Evolutionary conservation across 192 early-diverging fungal species (phyloP).

Genomic region (Podila minutissima): DNA sequence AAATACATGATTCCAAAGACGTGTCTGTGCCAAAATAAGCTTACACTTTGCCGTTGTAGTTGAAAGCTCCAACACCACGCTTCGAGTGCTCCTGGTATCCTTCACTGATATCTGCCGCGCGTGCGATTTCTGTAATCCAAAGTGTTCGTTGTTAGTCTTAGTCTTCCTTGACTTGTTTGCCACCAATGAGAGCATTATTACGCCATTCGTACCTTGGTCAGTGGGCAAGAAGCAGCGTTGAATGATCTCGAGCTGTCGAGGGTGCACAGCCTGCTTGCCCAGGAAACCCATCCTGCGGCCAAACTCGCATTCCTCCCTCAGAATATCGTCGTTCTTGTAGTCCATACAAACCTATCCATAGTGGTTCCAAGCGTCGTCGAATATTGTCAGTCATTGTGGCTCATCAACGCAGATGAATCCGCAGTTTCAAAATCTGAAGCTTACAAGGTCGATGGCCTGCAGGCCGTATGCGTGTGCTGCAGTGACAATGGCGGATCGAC

Average conservation of each 20-base stretch:
- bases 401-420: neutral
- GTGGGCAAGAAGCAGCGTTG: conserved; percentile 83
- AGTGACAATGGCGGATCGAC: conserved; percentile 81
- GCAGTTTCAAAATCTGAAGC: neutral
- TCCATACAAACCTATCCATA: conserved; percentile 83
- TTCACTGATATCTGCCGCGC: conserved; percentile 76
- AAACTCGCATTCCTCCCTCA: conserved; percentile 85
- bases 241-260: conserved; percentile 86
- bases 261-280: conserved; percentile 97
- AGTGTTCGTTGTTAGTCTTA: neutral
- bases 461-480: conserved; percentile 85
- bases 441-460: conserved; percentile 94
- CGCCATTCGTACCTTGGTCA: conserved; percentile 53
- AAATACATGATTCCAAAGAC: neutral
- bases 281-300: conserved; percentile 93
- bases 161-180: neutral
- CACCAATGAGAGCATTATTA: neutral
- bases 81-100: conserved; percentile 71
- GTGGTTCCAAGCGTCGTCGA: neutral
- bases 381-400: neutral
- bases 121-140: conserved; percentile 60
- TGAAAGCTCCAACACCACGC: conserved; percentile 90
- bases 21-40: conserved; percentile 18
- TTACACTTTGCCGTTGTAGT: conserved; percentile 92
- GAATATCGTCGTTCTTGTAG: conserved; percentile 72